phyloP scores from a whole-genome alignment of 2,329 filamentous ascomycete species.

The Corniculantispora saksenae region DNA sequence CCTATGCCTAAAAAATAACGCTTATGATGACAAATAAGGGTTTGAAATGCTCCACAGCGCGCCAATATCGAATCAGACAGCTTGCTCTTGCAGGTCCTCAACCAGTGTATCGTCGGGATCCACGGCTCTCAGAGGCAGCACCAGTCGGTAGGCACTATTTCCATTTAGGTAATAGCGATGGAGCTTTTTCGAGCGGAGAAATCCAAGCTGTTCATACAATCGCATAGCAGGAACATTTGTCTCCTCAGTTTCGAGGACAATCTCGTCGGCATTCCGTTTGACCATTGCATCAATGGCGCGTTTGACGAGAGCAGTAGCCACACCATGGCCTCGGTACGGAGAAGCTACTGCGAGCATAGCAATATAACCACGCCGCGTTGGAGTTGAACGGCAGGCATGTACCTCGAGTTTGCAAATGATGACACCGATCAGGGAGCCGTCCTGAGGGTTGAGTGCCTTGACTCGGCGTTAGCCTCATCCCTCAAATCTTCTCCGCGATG shows the following conservation, averaged over 20 bases:
- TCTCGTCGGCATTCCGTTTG: slow-evolving; percentile 80
- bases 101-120: slow-evolving; percentile 42
- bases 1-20: slow-evolving; percentile 2
- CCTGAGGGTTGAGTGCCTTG: slow-evolving; percentile 61
- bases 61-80: slow-evolving; percentile 14
- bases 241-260: slow-evolving; percentile 94
- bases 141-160: slow-evolving; percentile 87
- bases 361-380: slow-evolving; percentile 85
- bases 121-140: slow-evolving; percentile 70
- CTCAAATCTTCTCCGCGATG: slow-evolving; percentile 18
- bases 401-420: slow-evolving; percentile 93
- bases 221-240: slow-evolving; percentile 87
- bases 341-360: slow-evolving; percentile 95
- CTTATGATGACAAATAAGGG: background rate
- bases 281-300: slow-evolving; percentile 91
- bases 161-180: slow-evolving; percentile 97
- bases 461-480: slow-evolving; percentile 3
- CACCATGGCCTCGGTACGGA: slow-evolving; percentile 77
- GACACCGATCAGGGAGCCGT: slow-evolving; percentile 75
- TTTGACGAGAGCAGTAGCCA: slow-evolving; percentile 85
- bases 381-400: slow-evolving; percentile 77
- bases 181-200: slow-evolving; percentile 86
- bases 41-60: background rate
- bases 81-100: slow-evolving; percentile 35
- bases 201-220: slow-evolving; percentile 89